These are phyloP conservation scores for Candida glucosophila DNA, from an alignment of 1,139 yeast species.

Conservation along the genomic window DNA sequence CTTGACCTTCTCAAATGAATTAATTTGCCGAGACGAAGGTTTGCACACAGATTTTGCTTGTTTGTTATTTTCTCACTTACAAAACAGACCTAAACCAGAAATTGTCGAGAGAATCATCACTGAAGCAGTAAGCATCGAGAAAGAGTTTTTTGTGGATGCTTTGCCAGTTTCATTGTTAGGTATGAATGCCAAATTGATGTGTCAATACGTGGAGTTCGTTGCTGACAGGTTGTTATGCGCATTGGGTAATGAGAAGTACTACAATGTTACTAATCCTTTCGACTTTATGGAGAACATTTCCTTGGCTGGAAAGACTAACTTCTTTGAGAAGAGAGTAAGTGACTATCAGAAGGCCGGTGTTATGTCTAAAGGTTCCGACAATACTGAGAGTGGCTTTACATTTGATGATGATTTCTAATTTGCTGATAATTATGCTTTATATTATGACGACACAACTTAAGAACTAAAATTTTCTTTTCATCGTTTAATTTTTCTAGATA, in stretches of 20 bases:
- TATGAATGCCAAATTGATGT: slow-evolving; percentile 87
- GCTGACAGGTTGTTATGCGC: slow-evolving; percentile 92
- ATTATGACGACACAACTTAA: no score
- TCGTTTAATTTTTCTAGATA: no score
- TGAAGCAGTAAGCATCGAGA: slow-evolving; percentile 93
- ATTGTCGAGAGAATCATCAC: slow-evolving; percentile 80
- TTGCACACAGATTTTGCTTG: slow-evolving; percentile 98
- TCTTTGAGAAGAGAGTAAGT: slow-evolving; percentile 97
- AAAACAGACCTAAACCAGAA: slow-evolving; percentile 72
- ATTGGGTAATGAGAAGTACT: slow-evolving; percentile 82
- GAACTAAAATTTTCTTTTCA: no score
- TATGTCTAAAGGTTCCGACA: slow-evolving; percentile 48
- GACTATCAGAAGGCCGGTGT: slow-evolving; percentile 99
- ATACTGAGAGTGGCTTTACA: slow-evolving; percentile 27
- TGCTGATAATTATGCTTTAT: background rate
- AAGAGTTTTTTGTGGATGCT: slow-evolving; percentile 89
- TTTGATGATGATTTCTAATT: slow-evolving; percentile 42
- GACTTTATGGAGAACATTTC: slow-evolving; percentile 98
- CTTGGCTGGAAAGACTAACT: slow-evolving; percentile 95
- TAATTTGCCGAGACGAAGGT: slow-evolving; percentile 97
- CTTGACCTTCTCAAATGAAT: slow-evolving; percentile 89
- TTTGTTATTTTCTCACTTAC: slow-evolving; percentile 83
- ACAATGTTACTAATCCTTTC: slow-evolving; percentile 87
- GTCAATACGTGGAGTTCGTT: slow-evolving; percentile 94
- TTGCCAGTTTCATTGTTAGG: slow-evolving; percentile 87